Conservation (phyloP, 345 rosid genomes). For the Camelina sativa region DNA sequence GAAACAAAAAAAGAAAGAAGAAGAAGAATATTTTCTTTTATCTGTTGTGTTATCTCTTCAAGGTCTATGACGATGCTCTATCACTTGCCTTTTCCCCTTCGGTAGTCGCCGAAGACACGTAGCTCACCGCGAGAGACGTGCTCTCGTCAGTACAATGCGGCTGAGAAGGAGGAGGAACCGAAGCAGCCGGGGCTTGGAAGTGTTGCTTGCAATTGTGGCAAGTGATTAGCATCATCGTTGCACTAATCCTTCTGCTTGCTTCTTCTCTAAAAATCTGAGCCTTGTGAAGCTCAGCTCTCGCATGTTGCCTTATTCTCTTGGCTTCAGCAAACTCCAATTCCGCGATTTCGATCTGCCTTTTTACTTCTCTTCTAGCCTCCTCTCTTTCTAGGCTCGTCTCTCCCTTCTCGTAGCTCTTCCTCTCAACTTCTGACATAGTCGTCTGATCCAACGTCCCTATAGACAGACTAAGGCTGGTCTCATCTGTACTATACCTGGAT, state of each 20-base stretch:
- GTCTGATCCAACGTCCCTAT: constrained; percentile 44
- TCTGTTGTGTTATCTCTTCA: constrained; percentile 11
- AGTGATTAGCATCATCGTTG: constrained; percentile 74
- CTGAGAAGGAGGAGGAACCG: constrained; percentile 31
- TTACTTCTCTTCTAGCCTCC: constrained; percentile 67
- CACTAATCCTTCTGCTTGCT: constrained; percentile 69
- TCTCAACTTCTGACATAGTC: constrained; percentile 18
- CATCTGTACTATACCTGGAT: constrained; percentile 28
- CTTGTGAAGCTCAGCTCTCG: constrained; percentile 78
- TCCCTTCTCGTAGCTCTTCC: constrained; percentile 43
- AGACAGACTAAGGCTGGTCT: constrained; percentile 43
- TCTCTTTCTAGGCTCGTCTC: constrained; percentile 56
- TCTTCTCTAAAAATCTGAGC: constrained; percentile 66
- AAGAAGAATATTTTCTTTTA: constrained; percentile 6
- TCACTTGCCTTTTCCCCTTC: constrained; percentile 46
- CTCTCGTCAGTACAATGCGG: constrained; percentile 42
- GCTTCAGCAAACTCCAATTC: constrained; percentile 85
- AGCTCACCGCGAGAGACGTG: constrained; percentile 40
- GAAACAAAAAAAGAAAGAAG: background rate
- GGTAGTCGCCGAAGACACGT: constrained; percentile 41
- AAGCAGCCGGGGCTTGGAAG: constrained; percentile 49
- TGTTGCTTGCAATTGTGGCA: constrained; percentile 79
- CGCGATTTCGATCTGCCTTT: constrained; percentile 75
- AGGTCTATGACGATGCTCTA: constrained; percentile 43
- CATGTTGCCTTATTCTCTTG: constrained; percentile 83